These are phyloP conservation scores for Blastomyces gilchristii DNA, from an alignment of 2,329 filamentous ascomycete genomes.

Conservation along the genomic window DNA sequence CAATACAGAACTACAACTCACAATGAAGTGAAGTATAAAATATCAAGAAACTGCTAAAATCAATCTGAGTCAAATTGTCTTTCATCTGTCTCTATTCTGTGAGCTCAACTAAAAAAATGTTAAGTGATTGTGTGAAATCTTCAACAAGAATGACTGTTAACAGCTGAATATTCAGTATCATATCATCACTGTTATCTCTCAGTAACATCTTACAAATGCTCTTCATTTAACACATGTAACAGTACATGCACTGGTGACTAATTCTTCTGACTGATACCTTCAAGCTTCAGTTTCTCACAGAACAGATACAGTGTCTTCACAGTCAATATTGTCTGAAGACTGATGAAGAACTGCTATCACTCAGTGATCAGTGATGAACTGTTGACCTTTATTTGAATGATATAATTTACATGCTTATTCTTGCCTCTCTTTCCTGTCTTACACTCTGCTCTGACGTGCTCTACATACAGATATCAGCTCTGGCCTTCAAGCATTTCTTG, in stretches of 20 bases:
- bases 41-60: slow-evolving; percentile 20
- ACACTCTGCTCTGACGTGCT: background rate
- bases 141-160: too few species aligned
- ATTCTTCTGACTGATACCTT: background rate
- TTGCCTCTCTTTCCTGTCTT: too few species aligned
- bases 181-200: slow-evolving; percentile 15
- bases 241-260: slow-evolving; percentile 7
- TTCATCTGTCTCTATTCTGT: too few species aligned
- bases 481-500: slow-evolving; percentile 19
- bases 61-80: slow-evolving; percentile 19
- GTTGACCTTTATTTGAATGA: slow-evolving; percentile 12
- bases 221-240: background rate
- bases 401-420: background rate
- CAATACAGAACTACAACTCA: slow-evolving; percentile 12
- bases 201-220: slow-evolving; percentile 3
- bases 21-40: slow-evolving; percentile 18
- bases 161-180: too few species aligned
- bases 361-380: slow-evolving; percentile 7
- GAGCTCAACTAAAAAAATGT: too few species aligned
- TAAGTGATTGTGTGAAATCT: too few species aligned
- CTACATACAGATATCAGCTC: slow-evolving; percentile 18
- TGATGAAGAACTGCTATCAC: slow-evolving; percentile 5
- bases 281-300: slow-evolving; percentile 8
- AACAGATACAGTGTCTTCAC: slow-evolving; percentile 9
- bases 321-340: slow-evolving; percentile 7